Conservation (phyloP, 2,329 filamentous ascomycete genomes). For the Scolecobasidium constrictum region DNA sequence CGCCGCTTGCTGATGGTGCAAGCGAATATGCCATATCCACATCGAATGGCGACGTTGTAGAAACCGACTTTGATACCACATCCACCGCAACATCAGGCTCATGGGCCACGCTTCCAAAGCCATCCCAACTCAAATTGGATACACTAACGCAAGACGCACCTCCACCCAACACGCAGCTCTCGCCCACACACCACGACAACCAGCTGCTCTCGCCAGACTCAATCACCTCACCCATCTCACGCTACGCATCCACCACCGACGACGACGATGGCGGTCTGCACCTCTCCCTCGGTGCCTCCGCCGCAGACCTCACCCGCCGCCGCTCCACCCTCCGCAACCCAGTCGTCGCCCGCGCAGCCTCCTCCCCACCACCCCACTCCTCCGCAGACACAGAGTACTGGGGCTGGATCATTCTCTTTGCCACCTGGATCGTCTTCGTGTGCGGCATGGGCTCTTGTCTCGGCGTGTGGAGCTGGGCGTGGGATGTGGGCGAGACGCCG, state of each 20-base stretch:
- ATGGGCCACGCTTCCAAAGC: constrained; percentile 10
- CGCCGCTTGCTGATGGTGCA: too few relatives aligned
- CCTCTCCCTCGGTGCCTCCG: constrained; percentile 19
- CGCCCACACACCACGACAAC: constrained; percentile 10
- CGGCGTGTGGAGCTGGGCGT: constrained; percentile 96
- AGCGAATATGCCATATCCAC: too few relatives aligned
- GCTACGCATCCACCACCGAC: constrained; percentile 65
- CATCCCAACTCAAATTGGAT: constrained; percentile 8
- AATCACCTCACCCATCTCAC: constrained; percentile 16
- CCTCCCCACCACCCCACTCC: constrained; percentile 49
- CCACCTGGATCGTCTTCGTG: constrained; percentile 94
- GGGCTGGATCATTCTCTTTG: constrained; percentile 86
- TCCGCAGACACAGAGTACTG: constrained; percentile 95
- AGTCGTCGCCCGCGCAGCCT: constrained; percentile 9
- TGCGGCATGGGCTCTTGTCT: constrained; percentile 93
- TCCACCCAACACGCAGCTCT: constrained; percentile 18
- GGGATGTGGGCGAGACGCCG: constrained; percentile 93
- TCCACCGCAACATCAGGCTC: constrained; percentile 18
- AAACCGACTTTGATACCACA: constrained; percentile 11
- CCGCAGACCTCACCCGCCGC: constrained; percentile 27
- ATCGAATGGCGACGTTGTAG: too few relatives aligned
- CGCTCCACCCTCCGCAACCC: constrained; percentile 30
- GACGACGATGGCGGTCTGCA: constrained; percentile 69
- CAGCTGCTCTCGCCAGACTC: constrained; percentile 13
- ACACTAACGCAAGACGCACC: constrained; percentile 13